These are phyloP conservation scores for Cladophialophora bantiana DNA, from an alignment of 2,329 filamentous ascomycete genomes.

Conservation along the genomic window DNA sequence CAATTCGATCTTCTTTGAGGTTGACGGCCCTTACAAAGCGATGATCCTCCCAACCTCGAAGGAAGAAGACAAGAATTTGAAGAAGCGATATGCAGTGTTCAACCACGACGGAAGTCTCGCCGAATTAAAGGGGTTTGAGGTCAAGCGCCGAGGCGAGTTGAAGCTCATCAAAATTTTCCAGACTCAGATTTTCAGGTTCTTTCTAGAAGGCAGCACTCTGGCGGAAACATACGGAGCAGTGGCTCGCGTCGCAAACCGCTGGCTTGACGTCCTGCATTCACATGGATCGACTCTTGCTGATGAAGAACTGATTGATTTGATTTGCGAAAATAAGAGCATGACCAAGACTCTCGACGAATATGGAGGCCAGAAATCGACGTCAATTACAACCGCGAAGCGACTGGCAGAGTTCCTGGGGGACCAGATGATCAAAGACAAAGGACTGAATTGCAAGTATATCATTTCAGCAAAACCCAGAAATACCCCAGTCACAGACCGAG, in stretches of 20 bases:
- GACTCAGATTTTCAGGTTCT: conserved; percentile 99
- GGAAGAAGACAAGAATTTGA: conserved; percentile 99
- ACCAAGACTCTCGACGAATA: conserved; percentile 96
- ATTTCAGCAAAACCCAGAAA: conserved; percentile 87
- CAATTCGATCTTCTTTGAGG: conserved; percentile 99
- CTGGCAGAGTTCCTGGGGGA: conserved; percentile 95
- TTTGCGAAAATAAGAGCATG: conserved; percentile 99
- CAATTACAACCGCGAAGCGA: conserved; percentile 96
- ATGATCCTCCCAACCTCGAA: conserved; percentile 98
- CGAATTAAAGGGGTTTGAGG: conserved; percentile 95
- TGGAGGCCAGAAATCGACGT: conserved; percentile 92
- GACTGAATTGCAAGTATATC: conserved; percentile 99
- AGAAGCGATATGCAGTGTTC: conserved; percentile 98
- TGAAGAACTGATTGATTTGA: conserved; percentile 98
- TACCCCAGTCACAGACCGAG: conserved; percentile 91
- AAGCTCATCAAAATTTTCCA: conserved; percentile 99
- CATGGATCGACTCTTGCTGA: conserved; percentile 90
- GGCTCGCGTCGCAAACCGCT: conserved; percentile 92
- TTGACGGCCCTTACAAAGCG: conserved; percentile 95
- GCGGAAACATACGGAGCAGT: conserved; percentile 89
- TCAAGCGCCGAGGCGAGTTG: conserved; percentile 95
- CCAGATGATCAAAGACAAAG: conserved; percentile 99
- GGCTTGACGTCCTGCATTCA: conserved; percentile 92
- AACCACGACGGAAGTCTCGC: conserved; percentile 96
- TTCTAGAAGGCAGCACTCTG: conserved; percentile 87